These are phyloP conservation scores for Paradendryphiella salina DNA, from an alignment of 2,329 filamentous ascomycete genomes.

Conservation along the genomic window DNA sequence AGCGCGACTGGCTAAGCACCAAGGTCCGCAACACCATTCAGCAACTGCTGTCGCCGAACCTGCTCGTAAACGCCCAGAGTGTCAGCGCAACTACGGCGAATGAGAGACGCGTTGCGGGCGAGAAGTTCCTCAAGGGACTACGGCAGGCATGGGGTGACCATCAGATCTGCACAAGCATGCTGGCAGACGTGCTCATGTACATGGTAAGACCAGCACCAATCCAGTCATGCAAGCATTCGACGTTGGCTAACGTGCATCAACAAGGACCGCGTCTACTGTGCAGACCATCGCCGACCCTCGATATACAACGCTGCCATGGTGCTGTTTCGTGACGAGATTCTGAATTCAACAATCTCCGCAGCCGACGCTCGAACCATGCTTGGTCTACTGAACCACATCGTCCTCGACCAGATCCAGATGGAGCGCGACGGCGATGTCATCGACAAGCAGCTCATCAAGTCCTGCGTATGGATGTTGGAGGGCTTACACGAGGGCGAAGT, in stretches of 20 bases:
- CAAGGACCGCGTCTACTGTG: constrained; percentile 77
- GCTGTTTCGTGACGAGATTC: constrained; percentile 83
- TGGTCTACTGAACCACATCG: constrained; percentile 75
- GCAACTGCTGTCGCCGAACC: constrained; percentile 68
- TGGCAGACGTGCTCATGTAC: constrained; percentile 95
- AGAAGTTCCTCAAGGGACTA: constrained; percentile 77
- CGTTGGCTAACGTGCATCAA: constrained; percentile 24
- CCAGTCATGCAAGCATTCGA: neutral
- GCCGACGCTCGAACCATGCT: constrained; percentile 61
- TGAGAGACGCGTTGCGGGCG: constrained; percentile 78
- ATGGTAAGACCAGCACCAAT: constrained; percentile 59
- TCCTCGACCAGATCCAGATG: constrained; percentile 90
- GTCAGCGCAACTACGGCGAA: constrained; percentile 65
- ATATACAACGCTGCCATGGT: constrained; percentile 86
- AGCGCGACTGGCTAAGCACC: constrained; percentile 76
- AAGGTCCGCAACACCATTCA: constrained; percentile 73
- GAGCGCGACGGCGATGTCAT: constrained; percentile 89
- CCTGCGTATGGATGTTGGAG: constrained; percentile 87
- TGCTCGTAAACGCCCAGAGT: constrained; percentile 60
- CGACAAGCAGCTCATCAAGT: constrained; percentile 78
- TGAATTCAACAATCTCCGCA: constrained; percentile 60
- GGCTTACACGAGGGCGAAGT: constrained; percentile 79
- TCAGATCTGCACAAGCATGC: constrained; percentile 92
- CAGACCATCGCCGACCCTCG: constrained; percentile 71
- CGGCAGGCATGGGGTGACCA: constrained; percentile 85